Percentiles rank a stretch among this genome's conserved stretches.
phyloP scores from a whole-genome alignment of 345 rosid species.

The Euclidium syriacum region DNA sequence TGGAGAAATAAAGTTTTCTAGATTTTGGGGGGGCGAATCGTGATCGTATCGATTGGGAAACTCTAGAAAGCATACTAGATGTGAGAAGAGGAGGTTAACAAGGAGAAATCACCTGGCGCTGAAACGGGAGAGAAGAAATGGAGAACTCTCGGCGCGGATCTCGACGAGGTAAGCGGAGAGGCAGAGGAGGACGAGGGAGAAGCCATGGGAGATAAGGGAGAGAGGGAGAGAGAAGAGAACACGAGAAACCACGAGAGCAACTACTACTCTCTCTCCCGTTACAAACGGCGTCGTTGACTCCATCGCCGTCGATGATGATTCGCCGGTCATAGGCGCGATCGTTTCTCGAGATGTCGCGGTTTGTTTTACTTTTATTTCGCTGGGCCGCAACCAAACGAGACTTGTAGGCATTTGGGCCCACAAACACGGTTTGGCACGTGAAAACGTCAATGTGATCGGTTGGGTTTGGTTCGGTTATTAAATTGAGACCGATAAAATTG shows the following conservation, averaged over 20 bases:
- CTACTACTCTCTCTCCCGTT: conserved; percentile 88
- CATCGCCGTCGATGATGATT: conserved; percentile 3
- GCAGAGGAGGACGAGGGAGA: conserved; percentile 54
- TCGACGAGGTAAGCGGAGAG: conserved; percentile 60
- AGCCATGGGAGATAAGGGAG: conserved; percentile 60
- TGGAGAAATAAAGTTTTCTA: not conserved
- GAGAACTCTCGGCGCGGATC: conserved; percentile 46
- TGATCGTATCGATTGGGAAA: not conserved
- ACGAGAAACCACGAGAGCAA: conserved; percentile 45
- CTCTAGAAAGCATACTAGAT: not conserved
- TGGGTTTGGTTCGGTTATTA: not conserved
- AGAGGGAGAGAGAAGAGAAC: conserved; percentile 55
- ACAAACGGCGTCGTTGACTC: conserved; percentile 23
- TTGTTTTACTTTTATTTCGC: not conserved
- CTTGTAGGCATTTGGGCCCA: conserved; percentile 1
- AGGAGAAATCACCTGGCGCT: conserved; percentile 42
- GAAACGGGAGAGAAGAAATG: conserved; percentile 39
- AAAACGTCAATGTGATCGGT: conserved; percentile 10
- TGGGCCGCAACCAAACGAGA: conserved; percentile 1
- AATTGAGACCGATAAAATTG: not conserved
- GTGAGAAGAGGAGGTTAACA: not conserved
- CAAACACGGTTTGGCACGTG: conserved; percentile 21
- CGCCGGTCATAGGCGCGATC: not conserved
- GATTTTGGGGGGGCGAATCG: not conserved
- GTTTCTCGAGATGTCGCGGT: not conserved